Conservation (phyloP, 2,329 filamentous ascomycete species). For the Botryotinia globosa region DNA sequence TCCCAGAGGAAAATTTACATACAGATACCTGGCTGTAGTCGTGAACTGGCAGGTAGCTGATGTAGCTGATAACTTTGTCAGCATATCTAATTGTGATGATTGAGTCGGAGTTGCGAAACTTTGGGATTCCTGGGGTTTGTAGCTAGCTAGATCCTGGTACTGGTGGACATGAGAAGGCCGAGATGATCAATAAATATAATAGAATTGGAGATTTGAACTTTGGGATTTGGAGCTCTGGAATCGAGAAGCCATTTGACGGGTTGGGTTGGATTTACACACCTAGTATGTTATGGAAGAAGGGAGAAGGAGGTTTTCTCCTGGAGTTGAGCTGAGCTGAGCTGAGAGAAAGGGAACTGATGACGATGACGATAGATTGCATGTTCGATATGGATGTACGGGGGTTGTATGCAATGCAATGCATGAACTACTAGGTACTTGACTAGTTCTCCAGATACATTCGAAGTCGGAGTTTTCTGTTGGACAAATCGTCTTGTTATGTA, state of each 20-base stretch:
- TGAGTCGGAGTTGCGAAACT: background rate
- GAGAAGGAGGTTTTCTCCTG: too few species aligned
- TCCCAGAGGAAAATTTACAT: background rate
- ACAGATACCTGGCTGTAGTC: background rate
- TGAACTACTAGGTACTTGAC: background rate
- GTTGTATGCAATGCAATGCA: background rate
- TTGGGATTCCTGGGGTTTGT: too few species aligned
- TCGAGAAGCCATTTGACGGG: background rate
- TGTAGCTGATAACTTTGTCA: background rate
- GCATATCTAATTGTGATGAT: background rate
- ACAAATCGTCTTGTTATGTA: background rate
- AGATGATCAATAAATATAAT: background rate
- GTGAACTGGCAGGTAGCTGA: background rate
- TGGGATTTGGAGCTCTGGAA: background rate
- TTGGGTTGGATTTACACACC: accelerated
- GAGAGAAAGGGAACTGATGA: too few species aligned
- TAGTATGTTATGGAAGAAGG: background rate
- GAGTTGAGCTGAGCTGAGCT: too few species aligned
- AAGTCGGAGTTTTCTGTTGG: too few species aligned
- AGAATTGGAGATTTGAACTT: background rate
- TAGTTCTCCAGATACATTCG: too few species aligned
- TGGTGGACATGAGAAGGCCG: background rate
- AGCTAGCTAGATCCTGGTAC: too few species aligned
- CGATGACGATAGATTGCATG: background rate
- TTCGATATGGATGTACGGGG: background rate